Base-by-base conservation (phyloP, 768 basidiomycete species). In the Lactarius trivialis region DNA sequence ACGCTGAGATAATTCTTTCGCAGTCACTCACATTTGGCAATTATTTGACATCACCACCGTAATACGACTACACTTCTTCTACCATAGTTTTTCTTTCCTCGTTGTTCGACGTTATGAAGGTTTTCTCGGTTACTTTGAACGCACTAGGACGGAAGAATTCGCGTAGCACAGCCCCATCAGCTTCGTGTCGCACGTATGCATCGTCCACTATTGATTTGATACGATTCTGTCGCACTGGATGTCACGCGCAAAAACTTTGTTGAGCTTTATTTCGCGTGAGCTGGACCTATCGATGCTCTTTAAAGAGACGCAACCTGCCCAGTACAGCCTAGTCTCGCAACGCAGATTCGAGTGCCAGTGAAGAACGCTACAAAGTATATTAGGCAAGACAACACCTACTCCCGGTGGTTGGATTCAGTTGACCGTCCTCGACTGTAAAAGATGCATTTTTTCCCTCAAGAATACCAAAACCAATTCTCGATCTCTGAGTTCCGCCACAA, bases 391-490 rank as follows among this genome's bases (percentile, higher is more conserved):
- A 33, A 32, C 21, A 28, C 61, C 48, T 43, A 58, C 61, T 30
- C 57, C n/a, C n/a, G n/a, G n/a, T 19, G 34, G 32, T 8, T 4
- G 8, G 32, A 8, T 26, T 48, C 6, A 21, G 56, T 49, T 54
- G 56, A 39, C 56, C 61, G 4, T 48, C 61, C n/a, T 58, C 56
- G n/a, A 19, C 36, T 3, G 26, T 30, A 12, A 54, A 63, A 26
- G 33, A 63, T 58, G 33, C 14, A 33, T 14, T 32, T 60, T 64
- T 6, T 36, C n/a, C 9, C 56, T 54, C 60, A 51, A 26, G 9
- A 49, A 54, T 53, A 64, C 50, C 60, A 34, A 4, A 55, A 7
- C n/a, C 60, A 55, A 52, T 49, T n/a, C 36, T 60, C 60, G 4
- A 64, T 55, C 26, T 54, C 49, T 24, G 15, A 39, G 2, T 50